phyloP scores from a whole-genome alignment of 1,139 yeast species.

The Yamadazyma aaseri region DNA sequence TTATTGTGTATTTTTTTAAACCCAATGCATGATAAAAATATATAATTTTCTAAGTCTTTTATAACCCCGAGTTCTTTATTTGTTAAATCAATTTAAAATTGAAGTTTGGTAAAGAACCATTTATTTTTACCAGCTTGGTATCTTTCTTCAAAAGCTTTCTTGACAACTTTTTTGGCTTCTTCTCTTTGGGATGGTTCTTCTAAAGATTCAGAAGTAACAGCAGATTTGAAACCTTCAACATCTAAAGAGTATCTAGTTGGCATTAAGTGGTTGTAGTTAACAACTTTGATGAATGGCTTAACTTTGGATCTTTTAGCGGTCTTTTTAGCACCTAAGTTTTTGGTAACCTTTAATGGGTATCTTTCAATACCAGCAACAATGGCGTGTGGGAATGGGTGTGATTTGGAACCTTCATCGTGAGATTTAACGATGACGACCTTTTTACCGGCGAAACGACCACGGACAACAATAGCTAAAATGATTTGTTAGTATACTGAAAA shows the following conservation, averaged over 20 bases:
- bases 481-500: constrained; percentile 42
- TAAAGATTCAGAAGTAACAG: constrained; percentile 90
- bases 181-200: constrained; percentile 98
- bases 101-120: constrained; percentile 99
- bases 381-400: constrained; percentile 99
- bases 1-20: constrained; percentile 27
- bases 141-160: constrained; percentile 99
- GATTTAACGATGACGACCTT: constrained; percentile 99
- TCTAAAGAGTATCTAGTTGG: constrained; percentile 99
- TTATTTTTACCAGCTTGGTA: constrained; percentile 99
- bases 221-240: constrained; percentile 91
- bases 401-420: constrained; percentile 98
- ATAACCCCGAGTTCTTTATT: constrained; percentile 17
- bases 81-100: constrained; percentile 84
- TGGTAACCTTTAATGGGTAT: constrained; percentile 96
- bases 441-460: constrained; percentile 99
- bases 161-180: constrained; percentile 98
- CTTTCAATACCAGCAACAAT: constrained; percentile 99
- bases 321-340: constrained; percentile 94
- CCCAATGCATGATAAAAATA: constrained; percentile 34
- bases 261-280: constrained; percentile 99
- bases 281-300: constrained; percentile 98
- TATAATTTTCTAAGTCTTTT: constrained; percentile 22
- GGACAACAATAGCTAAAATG: constrained; percentile 93
- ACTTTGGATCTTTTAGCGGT: constrained; percentile 96